phyloP scores from a whole-genome alignment of 768 basidiomycete genomes.

The Boletus bicolor region DNA sequence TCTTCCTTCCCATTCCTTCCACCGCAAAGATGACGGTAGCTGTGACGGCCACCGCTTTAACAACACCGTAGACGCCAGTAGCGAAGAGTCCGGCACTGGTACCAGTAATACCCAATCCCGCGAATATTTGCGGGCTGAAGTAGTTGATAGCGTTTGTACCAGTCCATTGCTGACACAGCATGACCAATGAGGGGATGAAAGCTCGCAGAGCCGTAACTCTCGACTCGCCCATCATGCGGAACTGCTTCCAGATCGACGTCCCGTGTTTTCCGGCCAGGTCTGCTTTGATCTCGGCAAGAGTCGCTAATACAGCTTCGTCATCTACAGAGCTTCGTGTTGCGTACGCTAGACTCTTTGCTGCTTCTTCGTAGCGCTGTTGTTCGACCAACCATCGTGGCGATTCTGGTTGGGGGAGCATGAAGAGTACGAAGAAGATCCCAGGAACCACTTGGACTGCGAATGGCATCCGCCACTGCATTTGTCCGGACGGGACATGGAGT shows the following conservation, averaged over 20 bases:
- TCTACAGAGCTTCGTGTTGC: constrained; percentile 30
- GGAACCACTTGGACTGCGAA: constrained; percentile 52
- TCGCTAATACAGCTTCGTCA: constrained; percentile 34
- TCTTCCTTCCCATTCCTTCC: constrained; percentile 47
- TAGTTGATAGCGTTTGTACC: constrained; percentile 57
- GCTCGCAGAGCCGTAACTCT: constrained; percentile 41
- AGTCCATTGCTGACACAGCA: constrained; percentile 49
- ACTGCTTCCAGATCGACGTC: constrained; percentile 34
- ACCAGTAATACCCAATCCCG: constrained; percentile 44
- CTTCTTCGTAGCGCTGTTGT: constrained; percentile 40
- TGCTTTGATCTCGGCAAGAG: constrained; percentile 46
- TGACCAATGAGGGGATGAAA: constrained; percentile 45
- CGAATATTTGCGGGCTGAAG: constrained; percentile 51
- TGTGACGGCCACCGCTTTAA: constrained; percentile 42
- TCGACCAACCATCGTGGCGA: constrained; percentile 59
- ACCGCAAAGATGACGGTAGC: constrained; percentile 44
- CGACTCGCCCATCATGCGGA: constrained; percentile 43
- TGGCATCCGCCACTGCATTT: constrained; percentile 53
- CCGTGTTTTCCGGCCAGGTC: constrained; percentile 44
- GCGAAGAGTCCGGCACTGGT: constrained; percentile 45
- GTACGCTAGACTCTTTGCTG: constrained; percentile 39
- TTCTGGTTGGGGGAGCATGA: constrained; percentile 50
- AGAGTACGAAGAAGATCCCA: constrained; percentile 44
- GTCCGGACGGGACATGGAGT: constrained; percentile 34
- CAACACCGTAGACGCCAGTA: constrained; percentile 42